Conservation (phyloP, 2,329 filamentous ascomycete genomes). For the Trichoderma asperellum region DNA sequence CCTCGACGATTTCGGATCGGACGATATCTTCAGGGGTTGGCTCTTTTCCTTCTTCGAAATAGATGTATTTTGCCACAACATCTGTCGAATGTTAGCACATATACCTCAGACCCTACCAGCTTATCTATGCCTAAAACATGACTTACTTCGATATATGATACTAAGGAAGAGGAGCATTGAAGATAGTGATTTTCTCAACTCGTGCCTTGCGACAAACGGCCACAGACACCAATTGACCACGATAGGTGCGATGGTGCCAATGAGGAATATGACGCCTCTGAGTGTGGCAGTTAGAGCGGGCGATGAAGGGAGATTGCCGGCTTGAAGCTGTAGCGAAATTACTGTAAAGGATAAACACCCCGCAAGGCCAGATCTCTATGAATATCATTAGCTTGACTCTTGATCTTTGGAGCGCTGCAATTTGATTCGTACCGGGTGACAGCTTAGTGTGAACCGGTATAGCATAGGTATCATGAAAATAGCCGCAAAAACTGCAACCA, state of each 20-base stretch:
- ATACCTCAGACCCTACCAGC: too few relatives aligned
- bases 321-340: slow-evolving; percentile 51
- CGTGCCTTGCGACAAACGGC: slow-evolving; percentile 64
- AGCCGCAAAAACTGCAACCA: slow-evolving; percentile 58
- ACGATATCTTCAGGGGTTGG: slow-evolving; percentile 56
- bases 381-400: slow-evolving; percentile 28
- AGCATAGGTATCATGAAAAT: slow-evolving; percentile 65
- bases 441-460: slow-evolving; percentile 58
- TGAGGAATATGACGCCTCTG: slow-evolving; percentile 54
- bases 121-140: not conserved
- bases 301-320: slow-evolving; percentile 40
- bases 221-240: slow-evolving; percentile 63
- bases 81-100: slow-evolving; percentile 35
- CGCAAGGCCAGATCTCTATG: slow-evolving; percentile 59
- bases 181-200: slow-evolving; percentile 58
- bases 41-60: slow-evolving; percentile 58
- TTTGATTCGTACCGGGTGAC: slow-evolving; percentile 50
- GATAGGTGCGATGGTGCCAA: slow-evolving; percentile 58
- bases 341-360: slow-evolving; percentile 62
- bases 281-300: slow-evolving; percentile 49
- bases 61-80: slow-evolving; percentile 61
- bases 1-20: slow-evolving; percentile 61
- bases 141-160: slow-evolving; percentile 58
- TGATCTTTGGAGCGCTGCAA: not conserved
- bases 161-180: slow-evolving; percentile 62